phyloP scores from a whole-genome alignment of 306 rosid species.

The Lathyrus tuberosus region DNA sequence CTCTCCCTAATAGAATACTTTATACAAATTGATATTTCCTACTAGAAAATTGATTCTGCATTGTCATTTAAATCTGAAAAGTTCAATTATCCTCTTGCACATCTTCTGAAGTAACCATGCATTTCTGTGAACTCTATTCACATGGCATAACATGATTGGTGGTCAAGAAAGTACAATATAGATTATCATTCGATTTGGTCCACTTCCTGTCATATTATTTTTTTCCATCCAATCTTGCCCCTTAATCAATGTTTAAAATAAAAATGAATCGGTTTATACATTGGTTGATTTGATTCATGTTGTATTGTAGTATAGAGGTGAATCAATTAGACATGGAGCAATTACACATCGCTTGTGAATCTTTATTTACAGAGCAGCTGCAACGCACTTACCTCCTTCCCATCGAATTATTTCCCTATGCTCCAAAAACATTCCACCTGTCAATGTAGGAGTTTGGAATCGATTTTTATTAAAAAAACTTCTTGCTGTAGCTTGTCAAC shows the following conservation, averaged over 20 bases:
- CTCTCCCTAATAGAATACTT: no score
- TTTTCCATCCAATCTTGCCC: slow-evolving; percentile 11
- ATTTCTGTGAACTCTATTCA: slow-evolving; percentile 13
- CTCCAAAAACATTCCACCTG: no score
- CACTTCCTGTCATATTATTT: slow-evolving; percentile 1
- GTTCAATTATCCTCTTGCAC: background rate
- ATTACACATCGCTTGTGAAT: no score
- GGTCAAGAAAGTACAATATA: background rate
- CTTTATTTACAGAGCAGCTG: no score
- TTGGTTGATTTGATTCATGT: background rate
- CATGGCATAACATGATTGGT: slow-evolving; percentile 33
- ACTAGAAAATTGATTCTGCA: background rate
- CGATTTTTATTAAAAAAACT: no score
- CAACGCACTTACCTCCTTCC: no score
- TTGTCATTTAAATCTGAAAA: slow-evolving; percentile 9
- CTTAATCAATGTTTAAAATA: background rate
- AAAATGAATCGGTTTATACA: background rate
- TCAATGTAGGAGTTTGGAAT: no score
- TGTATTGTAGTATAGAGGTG: background rate
- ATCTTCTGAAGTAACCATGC: slow-evolving; percentile 14
- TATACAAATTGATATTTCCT: no score
- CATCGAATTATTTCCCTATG: no score
- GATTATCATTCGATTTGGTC: slow-evolving; percentile 5
- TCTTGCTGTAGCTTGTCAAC: no score
- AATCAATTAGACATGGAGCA: background rate